A percentile compares a stretch with the other conserved stretches of the same genome.
Conservation (phyloP, 192 early-diverging fungal species). For the Coemansia sp. region DNA sequence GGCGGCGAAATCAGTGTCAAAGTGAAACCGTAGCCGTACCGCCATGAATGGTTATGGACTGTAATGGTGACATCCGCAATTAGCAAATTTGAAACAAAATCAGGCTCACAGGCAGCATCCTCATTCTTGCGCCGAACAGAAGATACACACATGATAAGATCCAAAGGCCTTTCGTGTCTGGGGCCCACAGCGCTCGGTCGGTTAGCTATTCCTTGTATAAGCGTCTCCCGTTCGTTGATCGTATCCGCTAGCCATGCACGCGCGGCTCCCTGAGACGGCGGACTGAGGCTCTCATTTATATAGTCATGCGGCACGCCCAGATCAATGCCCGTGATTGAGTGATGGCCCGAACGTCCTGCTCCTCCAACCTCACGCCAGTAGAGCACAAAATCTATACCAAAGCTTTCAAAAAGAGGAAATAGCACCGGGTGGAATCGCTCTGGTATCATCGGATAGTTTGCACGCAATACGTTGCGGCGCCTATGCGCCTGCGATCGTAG, state of each 20-base stretch:
- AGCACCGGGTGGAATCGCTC: conserved; percentile 53
- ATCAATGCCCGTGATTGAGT: conserved; percentile 91
- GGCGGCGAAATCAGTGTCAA: conserved; percentile 38
- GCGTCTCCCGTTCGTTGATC: conserved; percentile 30
- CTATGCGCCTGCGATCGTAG: conserved; percentile 69
- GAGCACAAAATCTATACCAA: conserved; percentile 83
- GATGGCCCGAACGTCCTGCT: conserved; percentile 61
- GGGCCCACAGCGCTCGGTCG: neutral
- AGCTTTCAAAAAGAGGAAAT: conserved; percentile 84
- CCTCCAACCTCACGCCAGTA: conserved; percentile 62
- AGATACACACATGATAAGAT: conserved; percentile 16
- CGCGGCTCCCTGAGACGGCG: conserved; percentile 47
- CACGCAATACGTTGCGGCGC: conserved; percentile 59
- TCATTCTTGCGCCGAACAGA: neutral
- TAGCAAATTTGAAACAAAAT: neutral
- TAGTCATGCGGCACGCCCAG: conserved; percentile 73
- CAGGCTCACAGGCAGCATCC: no score
- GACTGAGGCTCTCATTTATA: conserved; percentile 52
- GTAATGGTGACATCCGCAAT: conserved; percentile 20
- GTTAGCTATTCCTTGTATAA: conserved; percentile 34
- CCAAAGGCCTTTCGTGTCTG: conserved; percentile 30
- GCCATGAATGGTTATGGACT: conserved; percentile 49
- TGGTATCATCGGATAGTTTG: conserved; percentile 67
- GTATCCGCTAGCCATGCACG: conserved; percentile 42
- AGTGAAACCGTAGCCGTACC: conserved; percentile 18